phyloP scores from a whole-genome alignment of 192 early-diverging fungal species.

The Backusella psychrophila region DNA sequence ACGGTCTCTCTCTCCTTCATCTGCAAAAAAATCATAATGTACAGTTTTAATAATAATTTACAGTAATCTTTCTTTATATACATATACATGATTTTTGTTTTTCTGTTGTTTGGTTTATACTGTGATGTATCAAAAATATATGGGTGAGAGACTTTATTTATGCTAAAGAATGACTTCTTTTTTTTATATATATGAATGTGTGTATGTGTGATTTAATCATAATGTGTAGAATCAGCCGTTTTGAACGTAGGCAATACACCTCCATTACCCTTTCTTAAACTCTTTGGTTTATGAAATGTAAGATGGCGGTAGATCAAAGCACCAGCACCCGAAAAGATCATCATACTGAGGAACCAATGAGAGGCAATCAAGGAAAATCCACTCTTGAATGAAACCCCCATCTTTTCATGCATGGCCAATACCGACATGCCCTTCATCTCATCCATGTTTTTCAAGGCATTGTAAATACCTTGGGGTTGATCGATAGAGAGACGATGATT shows the following conservation, averaged over 20 bases:
- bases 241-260: conserved; percentile 3
- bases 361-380: neutral
- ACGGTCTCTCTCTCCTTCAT: conserved; percentile 6
- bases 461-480: neutral
- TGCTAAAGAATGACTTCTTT: neutral
- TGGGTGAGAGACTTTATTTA: no score
- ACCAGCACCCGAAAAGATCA: neutral
- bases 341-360: conserved; percentile 1
- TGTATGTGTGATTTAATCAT: neutral
- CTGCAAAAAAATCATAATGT: conserved; percentile 7
- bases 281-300: neutral
- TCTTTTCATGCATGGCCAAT: neutral
- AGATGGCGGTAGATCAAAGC: conserved; percentile 2
- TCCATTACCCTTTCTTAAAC: neutral
- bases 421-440: neutral
- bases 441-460: neutral
- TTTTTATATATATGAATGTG: neutral
- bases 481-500: neutral
- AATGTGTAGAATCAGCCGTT: neutral
- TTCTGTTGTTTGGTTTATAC: neutral
- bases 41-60: conserved; percentile 4
- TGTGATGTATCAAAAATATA: neutral
- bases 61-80: neutral
- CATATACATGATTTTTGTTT: neutral
- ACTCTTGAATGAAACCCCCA: neutral